phyloP scores from a whole-genome alignment of 805 yeast species.

The Schwanniomyces pseudopolymorphus region DNA sequence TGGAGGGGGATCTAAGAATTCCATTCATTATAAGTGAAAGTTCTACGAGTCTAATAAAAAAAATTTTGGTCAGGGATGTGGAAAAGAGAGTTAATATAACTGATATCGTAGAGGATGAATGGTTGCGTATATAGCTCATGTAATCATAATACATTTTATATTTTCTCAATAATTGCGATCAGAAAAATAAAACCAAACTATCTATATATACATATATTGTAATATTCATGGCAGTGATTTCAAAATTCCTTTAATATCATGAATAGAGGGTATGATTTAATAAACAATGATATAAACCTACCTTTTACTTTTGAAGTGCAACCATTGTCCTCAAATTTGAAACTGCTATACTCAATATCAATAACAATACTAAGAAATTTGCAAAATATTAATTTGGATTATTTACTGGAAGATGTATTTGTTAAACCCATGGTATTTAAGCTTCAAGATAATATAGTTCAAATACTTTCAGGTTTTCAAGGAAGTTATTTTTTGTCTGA shows the following conservation, averaged over 20 bases:
- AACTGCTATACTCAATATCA: constrained; percentile 5
- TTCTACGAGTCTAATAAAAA: constrained; percentile 59
- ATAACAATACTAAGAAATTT: constrained; percentile 14
- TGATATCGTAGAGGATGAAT: constrained; percentile 65
- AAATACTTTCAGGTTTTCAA: constrained; percentile 5
- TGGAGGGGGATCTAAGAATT: constrained; percentile 81
- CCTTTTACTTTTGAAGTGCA: constrained; percentile 18
- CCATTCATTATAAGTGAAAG: constrained; percentile 65
- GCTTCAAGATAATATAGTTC: constrained; percentile 5
- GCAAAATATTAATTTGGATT: constrained; percentile 1
- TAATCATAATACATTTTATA: background rate
- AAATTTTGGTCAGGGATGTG: constrained; percentile 68
- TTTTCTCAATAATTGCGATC: background rate
- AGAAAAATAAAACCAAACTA: background rate
- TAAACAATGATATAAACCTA: background rate
- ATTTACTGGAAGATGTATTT: background rate
- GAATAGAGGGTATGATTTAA: background rate
- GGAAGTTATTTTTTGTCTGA: constrained; percentile 14
- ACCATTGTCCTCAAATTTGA: constrained; percentile 4
- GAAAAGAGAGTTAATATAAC: constrained; percentile 70
- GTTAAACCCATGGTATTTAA: constrained; percentile 7
- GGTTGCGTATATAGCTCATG: constrained; percentile 43
- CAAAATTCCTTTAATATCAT: background rate
- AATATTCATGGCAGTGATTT: background rate
- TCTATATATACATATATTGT: background rate